Conservation (phyloP, 768 basidiomycete species). For the Hortiboletus campestris region DNA sequence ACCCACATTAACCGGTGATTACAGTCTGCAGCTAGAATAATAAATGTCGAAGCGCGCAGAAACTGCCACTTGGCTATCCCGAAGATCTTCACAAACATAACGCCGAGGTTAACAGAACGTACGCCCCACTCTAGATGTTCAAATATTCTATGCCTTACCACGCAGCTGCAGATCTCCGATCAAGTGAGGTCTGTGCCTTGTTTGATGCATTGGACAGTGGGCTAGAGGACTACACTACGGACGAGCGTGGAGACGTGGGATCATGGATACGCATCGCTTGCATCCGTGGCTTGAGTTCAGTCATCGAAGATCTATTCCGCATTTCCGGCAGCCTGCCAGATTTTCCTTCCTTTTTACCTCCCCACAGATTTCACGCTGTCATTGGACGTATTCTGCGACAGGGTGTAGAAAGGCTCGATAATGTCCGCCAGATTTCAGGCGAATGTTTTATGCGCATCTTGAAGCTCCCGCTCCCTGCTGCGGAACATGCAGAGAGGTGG, state of each 20-base stretch:
- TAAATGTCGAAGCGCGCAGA: conserved; percentile 57
- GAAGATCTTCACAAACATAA: conserved; percentile 45
- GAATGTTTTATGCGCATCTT: conserved; percentile 55
- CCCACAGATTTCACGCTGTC: conserved; percentile 51
- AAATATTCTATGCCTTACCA: conserved; percentile 9
- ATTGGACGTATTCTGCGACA: conserved; percentile 80
- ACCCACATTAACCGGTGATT: conserved; percentile 18
- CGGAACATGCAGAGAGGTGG: conserved; percentile 47
- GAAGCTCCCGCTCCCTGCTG: conserved; percentile 41
- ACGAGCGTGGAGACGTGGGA: conserved; percentile 95
- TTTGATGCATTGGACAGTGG: conserved; percentile 64
- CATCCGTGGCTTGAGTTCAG: conserved; percentile 59
- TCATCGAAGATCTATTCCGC: conserved; percentile 51
- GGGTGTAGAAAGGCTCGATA: conserved; percentile 87
- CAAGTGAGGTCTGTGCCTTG: conserved; percentile 45
- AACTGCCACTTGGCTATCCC: conserved; percentile 50
- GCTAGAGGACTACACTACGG: conserved; percentile 85
- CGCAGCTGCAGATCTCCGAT: conserved; percentile 43
- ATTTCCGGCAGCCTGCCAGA: conserved; percentile 40
- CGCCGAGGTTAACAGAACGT: conserved; percentile 46
- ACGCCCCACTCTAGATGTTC: conserved; percentile 26
- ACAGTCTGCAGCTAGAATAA: conserved; percentile 35
- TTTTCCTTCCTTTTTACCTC: conserved; percentile 60
- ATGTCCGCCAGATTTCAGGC: conserved; percentile 81
- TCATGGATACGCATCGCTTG: conserved; percentile 90